These are phyloP conservation scores for Usnea hakonensis DNA, from an alignment of 495 filamentous ascomycete species.

Conservation along the genomic window DNA sequence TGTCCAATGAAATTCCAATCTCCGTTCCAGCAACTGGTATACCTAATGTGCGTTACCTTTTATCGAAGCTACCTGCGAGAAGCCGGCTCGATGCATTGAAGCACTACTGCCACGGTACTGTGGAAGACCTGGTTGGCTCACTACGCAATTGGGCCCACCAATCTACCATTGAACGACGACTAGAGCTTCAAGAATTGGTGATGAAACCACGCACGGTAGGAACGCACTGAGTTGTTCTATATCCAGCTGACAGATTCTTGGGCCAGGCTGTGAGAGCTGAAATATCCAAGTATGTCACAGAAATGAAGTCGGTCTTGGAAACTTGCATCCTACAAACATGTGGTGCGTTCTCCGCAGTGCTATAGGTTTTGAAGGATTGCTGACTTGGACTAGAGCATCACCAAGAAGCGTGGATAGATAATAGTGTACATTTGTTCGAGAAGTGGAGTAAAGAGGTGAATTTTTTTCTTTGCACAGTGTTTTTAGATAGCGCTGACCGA, in stretches of 20 bases:
- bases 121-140: neutral
- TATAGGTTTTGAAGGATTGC: neutral
- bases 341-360: neutral
- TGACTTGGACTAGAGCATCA: neutral
- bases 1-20: neutral
- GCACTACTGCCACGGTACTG: neutral
- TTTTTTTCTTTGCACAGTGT: neutral
- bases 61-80: neutral
- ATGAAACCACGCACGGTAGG: neutral
- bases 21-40: neutral
- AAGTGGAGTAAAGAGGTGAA: neutral
- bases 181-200: slow-evolving; percentile 1
- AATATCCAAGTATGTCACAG: neutral
- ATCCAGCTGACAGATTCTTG: neutral
- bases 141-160: neutral
- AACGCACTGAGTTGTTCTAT: neutral
- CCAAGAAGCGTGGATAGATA: neutral
- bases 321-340: neutral
- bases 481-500: neutral
- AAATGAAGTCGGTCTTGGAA: neutral
- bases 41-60: neutral
- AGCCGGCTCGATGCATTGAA: neutral
- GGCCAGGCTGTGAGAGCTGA: neutral
- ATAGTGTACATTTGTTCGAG: neutral
- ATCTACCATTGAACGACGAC: neutral